A percentile compares a stretch with the other conserved stretches of the same genome.
Evolutionary conservation across 2,329 filamentous ascomycete genomes (phyloP).

Genomic region (Pseudopithomyces chartarum): DNA sequence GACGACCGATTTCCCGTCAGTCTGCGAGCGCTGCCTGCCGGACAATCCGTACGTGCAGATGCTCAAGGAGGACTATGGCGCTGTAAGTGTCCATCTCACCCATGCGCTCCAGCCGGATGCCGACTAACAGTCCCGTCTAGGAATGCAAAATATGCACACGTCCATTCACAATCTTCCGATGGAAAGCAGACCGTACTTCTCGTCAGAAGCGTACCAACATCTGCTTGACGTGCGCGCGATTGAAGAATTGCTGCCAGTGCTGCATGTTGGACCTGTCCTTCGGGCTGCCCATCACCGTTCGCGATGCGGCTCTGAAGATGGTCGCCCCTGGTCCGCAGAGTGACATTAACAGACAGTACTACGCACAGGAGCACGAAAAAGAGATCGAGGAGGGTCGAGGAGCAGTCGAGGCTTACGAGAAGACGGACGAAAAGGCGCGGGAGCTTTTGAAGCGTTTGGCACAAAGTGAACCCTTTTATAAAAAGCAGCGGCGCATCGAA

Average conservation of each 20-base stretch:
- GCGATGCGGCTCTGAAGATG: conserved; percentile 97
- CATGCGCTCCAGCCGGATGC: conserved; percentile 79
- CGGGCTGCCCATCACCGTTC: conserved; percentile 89
- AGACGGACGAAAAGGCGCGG: conserved; percentile 94
- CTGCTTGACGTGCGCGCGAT: conserved; percentile 91
- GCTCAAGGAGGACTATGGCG: conserved; percentile 95
- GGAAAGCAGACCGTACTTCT: conserved; percentile 89
- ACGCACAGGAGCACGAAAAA: conserved; percentile 94
- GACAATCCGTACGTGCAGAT: conserved; percentile 99
- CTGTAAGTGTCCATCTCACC: conserved; percentile 77
- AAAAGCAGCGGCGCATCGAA: conserved; percentile 80
- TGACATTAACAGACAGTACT: conserved; percentile 95
- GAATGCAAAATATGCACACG: conserved; percentile 78
- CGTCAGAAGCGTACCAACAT: conserved; percentile 94
- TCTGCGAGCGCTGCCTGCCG: conserved; percentile 90
- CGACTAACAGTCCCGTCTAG: conserved; percentile 14
- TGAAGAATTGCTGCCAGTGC: conserved; percentile 99
- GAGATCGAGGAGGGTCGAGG: conserved; percentile 91
- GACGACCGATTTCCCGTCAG: conserved; percentile 85
- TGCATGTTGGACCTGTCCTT: conserved; percentile 99
- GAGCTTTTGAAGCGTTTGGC: conserved; percentile 85
- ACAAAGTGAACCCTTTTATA: conserved; percentile 92
- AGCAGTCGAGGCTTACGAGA: conserved; percentile 84
- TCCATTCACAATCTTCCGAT: conserved; percentile 93
- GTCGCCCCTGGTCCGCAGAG: conserved; percentile 91